phyloP scores from a whole-genome alignment of 306 rosid species.

The Dicorynia guianensis region DNA sequence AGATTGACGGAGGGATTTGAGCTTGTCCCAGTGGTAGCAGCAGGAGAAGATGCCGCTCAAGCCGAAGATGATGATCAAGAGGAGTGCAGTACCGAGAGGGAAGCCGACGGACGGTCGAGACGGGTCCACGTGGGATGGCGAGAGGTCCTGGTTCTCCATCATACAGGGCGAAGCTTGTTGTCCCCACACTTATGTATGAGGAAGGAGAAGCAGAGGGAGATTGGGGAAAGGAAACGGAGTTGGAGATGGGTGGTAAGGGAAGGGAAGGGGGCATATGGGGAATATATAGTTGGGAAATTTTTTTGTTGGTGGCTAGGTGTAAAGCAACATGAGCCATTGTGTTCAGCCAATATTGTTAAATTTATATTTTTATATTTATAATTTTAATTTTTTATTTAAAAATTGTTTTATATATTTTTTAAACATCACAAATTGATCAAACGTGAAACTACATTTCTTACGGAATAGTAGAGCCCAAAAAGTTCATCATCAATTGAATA shows the following conservation, averaged over 20 bases:
- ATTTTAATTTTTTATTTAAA: no score
- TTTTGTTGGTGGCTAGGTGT: slow-evolving; percentile 36
- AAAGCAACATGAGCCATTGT: slow-evolving; percentile 40
- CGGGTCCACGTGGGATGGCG: slow-evolving; percentile 69
- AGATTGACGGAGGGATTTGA: slow-evolving; percentile 75
- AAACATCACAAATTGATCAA: no score
- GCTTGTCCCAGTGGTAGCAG: slow-evolving; percentile 97
- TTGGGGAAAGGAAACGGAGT: not conserved
- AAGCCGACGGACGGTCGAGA: slow-evolving; percentile 93
- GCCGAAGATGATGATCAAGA: slow-evolving; percentile 82
- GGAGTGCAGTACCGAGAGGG: slow-evolving; percentile 95
- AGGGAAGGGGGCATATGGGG: no score
- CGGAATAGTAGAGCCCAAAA: no score
- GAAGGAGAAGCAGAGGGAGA: not conserved
- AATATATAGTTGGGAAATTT: slow-evolving; percentile 2
- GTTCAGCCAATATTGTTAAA: no score
- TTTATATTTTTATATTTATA: no score
- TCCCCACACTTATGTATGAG: slow-evolving; percentile 56
- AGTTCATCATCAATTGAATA: no score
- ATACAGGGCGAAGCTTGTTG: not conserved
- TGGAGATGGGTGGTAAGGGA: no score
- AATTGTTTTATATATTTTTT: no score
- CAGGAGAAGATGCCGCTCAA: slow-evolving; percentile 95
- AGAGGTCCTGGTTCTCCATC: slow-evolving; percentile 75
- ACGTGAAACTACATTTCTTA: no score